Evolutionary conservation across 495 filamentous ascomycete species (phyloP), one percentile per base, ranked within the genome.

Genomic region (Aspergillus sparsus): DNA sequence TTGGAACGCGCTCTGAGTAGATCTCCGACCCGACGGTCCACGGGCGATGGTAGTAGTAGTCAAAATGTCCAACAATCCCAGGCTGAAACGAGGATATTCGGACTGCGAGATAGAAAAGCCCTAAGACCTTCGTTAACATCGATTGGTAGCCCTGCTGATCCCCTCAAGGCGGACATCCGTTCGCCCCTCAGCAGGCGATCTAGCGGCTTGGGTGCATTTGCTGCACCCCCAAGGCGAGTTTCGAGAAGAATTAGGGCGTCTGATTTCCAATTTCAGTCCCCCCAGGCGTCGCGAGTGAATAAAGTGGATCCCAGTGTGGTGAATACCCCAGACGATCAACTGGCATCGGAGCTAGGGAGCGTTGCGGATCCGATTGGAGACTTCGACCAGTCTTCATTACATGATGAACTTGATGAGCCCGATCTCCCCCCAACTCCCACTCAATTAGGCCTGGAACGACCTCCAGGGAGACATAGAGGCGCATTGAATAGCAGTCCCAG

Each of bases 401-500:
- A 68, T 5, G 76, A 75, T 0, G 77, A 73, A 11, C 56, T 74
- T 27, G 75, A 77, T 15, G 88, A 92, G 62, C 88, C 87, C 8
- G 86, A 89, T 37, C 75, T 92, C 21, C 89, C 88, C 8, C 87
- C 87, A 9, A 91, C 88, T 5, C 87, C 87, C 16, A 85, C 83
- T 34, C 81, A 87, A 57, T 64, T 79, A 41, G 84, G 84, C 4
- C 71, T 87, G 55, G 82, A 79, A 58, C 71, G 68, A 42, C 74
- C 72, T 6, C 73, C 71, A 1, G 72, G 72, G 46, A 74, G 74
- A 41, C 66, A 68, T 1, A 72, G 60, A 61, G 72, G 71, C 10
- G 59, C 74, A 9, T 45, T 77, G 37, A 80, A 77, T 53, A 79
- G 77, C 58, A 81, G 76, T 47, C 77, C 80, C 5, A 77, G 68